Base-by-base conservation (phyloP, 1,284 basidiomycete genomes). In the Lignosus rhinocerotis region DNA sequence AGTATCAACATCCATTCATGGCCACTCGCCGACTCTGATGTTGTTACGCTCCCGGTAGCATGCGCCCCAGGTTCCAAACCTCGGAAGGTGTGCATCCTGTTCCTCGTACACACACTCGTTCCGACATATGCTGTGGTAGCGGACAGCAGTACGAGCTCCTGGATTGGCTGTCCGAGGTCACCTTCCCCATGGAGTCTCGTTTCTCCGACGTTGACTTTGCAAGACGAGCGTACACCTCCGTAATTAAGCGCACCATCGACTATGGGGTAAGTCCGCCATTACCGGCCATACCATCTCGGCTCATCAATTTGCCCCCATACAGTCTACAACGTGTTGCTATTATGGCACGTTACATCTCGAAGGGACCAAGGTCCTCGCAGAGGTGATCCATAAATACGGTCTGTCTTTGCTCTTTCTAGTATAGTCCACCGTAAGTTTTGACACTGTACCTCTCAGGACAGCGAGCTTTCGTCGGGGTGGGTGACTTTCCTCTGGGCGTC, bases 311-410 rank as follows among this genome's bases (percentile, higher is more conserved):
- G n/a, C 11, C 16, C 41, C 31, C 11, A 16, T 21, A 31, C 63
- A 94, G 92, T 97, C 94, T 0, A 96, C 95, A 0, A 97, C 94
- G 0, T 93, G 90, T 65, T 96, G 93, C 72, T 97, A 97, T 74
- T 98, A 94, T 72, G 92, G 87, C 11, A 90, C 88, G 0, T 73
- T 96, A 6, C 94, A 99, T 73, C 75, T 89, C 17, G 88, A 92
- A 60, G 84, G 90, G 0, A 93, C 92, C 9, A 92, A 91, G 73
- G 76, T 85, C 36, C 83, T 98, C 1, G 94, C 93, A 1, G 85
- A 93, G 48, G 83, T 92, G 30, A 84, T 92, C 42, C 81, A 87
- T 65, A 71, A 75, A 31, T 77, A 77, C 65, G 93, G 90, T 88
- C 55, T 58, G 79, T 64, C 25, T 32, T 51, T 11, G 44, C 30